Conservation (phyloP, 441 rosid genomes). For the Euphorbia celastroides region DNA sequence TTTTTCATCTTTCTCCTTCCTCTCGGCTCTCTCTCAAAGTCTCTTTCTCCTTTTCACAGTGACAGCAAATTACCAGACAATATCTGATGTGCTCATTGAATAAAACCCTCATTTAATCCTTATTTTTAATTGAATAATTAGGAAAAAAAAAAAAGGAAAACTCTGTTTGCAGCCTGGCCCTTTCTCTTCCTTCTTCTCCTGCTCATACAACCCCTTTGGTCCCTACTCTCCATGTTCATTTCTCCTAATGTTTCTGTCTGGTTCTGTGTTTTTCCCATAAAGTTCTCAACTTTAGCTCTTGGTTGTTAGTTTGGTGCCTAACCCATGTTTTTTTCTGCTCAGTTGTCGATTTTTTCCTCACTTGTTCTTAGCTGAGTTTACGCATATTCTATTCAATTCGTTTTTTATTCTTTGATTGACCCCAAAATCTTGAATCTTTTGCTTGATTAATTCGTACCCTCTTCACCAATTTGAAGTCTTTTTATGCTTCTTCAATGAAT, state of each 20-base stretch:
- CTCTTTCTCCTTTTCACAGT: slow-evolving; percentile 27
- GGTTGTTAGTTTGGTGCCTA: slow-evolving; percentile 13
- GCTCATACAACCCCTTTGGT: slow-evolving; percentile 21
- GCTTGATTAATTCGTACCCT: background rate
- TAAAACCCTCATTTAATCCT: background rate
- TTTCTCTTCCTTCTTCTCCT: slow-evolving; percentile 22
- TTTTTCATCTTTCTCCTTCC: background rate
- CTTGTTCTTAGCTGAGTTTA: too few relatives aligned
- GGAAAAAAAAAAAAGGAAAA: slow-evolving; percentile 22
- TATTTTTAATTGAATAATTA: background rate
- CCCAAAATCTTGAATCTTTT: slow-evolving; percentile 3
- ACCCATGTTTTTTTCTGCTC: slow-evolving; percentile 11
- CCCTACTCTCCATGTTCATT: background rate
- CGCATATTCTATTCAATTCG: background rate
- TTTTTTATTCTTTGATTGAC: background rate
- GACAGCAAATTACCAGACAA: slow-evolving; percentile 14
- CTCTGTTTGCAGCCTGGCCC: slow-evolving; percentile 23
- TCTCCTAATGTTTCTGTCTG: too few relatives aligned
- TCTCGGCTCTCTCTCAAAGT: slow-evolving; percentile 9
- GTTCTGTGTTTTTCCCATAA: background rate
- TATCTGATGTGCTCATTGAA: background rate
- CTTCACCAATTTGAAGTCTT: slow-evolving; percentile 17
- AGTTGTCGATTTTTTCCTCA: too few relatives aligned
- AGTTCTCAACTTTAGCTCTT: slow-evolving; percentile 1
- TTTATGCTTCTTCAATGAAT: slow-evolving; percentile 27